Conservation (phyloP, 345 rosid genomes). For the Erodium maritimum region DNA sequence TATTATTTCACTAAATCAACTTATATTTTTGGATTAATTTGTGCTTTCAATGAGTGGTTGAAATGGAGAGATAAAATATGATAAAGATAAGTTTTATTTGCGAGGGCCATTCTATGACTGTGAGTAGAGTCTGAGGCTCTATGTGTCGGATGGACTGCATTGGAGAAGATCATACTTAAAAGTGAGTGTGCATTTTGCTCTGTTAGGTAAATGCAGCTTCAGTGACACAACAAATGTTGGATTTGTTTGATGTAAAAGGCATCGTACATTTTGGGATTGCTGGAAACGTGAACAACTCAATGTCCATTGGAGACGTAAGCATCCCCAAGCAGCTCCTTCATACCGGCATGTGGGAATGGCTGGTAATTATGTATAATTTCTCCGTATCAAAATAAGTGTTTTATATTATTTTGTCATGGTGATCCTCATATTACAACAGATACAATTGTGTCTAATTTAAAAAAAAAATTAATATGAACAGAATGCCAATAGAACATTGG, state of each 20-base stretch:
- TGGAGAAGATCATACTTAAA: neutral
- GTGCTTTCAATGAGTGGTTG: no score
- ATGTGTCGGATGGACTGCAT: no score
- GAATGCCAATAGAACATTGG: slow-evolving; percentile 23
- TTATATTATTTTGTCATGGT: no score
- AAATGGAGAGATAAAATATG: no score
- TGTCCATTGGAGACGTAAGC: slow-evolving; percentile 53
- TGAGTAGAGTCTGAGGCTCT: no score
- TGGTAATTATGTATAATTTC: slow-evolving; percentile 16
- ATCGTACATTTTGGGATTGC: slow-evolving; percentile 49
- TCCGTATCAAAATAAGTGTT: no score
- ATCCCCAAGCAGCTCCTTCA: slow-evolving; percentile 34
- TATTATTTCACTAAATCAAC: no score
- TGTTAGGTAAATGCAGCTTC: slow-evolving; percentile 44
- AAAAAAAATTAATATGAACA: slow-evolving; percentile 3
- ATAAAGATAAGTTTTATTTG: no score
- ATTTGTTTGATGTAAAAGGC: slow-evolving; percentile 25
- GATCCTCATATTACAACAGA: no score
- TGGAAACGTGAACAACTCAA: slow-evolving; percentile 35
- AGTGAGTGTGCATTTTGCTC: neutral
- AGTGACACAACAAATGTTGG: slow-evolving; percentile 46
- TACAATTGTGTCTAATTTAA: no score
- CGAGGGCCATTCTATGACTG: no score
- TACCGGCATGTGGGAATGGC: slow-evolving; percentile 47
- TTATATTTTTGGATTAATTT: no score